Conservation (phyloP, 1,284 basidiomycete species). For the Apiotrichum veenhuisii region DNA sequence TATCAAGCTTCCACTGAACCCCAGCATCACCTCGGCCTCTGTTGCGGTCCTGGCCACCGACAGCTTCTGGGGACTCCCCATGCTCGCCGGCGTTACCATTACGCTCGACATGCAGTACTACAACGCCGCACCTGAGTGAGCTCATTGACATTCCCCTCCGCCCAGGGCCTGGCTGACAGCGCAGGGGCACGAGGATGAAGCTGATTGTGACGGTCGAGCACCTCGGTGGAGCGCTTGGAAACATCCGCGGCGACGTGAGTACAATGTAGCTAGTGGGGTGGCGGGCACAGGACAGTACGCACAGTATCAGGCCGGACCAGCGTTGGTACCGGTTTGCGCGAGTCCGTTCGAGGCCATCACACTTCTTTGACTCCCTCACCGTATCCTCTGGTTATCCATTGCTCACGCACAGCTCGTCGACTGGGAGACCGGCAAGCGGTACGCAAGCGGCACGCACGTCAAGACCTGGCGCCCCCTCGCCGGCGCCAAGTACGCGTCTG, state of each 20-base stretch:
- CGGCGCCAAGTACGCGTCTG: background rate
- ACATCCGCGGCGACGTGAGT: conserved; percentile 4
- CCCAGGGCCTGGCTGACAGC: background rate
- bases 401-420: conserved; percentile 8
- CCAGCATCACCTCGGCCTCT: conserved; percentile 3
- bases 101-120: conserved; percentile 31
- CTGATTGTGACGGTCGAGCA: conserved; percentile 2
- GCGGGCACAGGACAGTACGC: no score
- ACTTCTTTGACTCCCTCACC: no score
- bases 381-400: no score
- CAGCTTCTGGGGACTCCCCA: conserved; percentile 37
- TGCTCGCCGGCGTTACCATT: conserved; percentile 31
- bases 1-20: background rate
- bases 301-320: no score
- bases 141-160: background rate
- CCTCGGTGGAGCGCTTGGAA: background rate
- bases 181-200: background rate
- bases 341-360: no score
- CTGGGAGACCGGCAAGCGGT: conserved; percentile 21
- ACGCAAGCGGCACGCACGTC: conserved; percentile 24
- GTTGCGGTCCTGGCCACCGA: conserved; percentile 20
- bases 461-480: conserved; percentile 21
- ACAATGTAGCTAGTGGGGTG: background rate
- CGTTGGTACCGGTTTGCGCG: no score
- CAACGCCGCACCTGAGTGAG: conserved; percentile 18